These are phyloP conservation scores for Alternaria tenuissima DNA, from an alignment of 2,329 filamentous ascomycete genomes.

Conservation along the genomic window DNA sequence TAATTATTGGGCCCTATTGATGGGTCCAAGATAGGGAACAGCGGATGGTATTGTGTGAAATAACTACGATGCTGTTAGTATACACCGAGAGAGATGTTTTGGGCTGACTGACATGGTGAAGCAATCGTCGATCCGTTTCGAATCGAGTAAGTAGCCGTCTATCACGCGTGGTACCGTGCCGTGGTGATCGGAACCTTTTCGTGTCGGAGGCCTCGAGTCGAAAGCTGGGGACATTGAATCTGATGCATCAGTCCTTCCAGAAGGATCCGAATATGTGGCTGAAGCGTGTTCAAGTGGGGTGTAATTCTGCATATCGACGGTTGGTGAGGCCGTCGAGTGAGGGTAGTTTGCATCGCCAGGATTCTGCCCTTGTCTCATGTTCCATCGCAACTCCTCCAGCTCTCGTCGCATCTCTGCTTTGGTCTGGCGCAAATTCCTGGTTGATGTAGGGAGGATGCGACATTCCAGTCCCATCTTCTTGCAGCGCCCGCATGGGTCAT, in stretches of 20 bases:
- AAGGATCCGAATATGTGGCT: conserved; percentile 41
- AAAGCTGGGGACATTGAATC: conserved; percentile 44
- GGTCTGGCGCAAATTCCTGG: conserved; percentile 48
- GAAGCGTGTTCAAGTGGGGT: conserved; percentile 36
- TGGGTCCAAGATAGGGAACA: conserved; percentile 47
- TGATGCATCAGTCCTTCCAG: conserved; percentile 37
- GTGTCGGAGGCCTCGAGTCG: conserved; percentile 33
- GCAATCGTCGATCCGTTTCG: conserved; percentile 46
- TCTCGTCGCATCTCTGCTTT: conserved; percentile 51
- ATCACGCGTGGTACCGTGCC: conserved; percentile 39
- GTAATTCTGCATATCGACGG: conserved; percentile 37
- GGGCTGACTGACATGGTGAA: conserved; percentile 40
- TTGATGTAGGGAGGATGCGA: conserved; percentile 48
- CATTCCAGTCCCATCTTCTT: conserved; percentile 49
- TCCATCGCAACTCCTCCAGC: conserved; percentile 48
- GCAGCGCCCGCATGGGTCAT: conserved; percentile 47
- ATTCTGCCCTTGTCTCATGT: conserved; percentile 40
- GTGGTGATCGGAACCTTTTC: conserved; percentile 31
- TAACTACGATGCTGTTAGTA: conserved; percentile 38
- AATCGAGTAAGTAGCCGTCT: conserved; percentile 45
- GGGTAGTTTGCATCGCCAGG: conserved; percentile 38
- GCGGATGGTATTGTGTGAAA: conserved; percentile 45
- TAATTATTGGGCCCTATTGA: conserved; percentile 43
- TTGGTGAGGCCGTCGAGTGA: conserved; percentile 39
- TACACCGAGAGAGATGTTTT: background rate